phyloP scores from a whole-genome alignment of 441 rosid genomes.

The Aquilaria agallochum region DNA sequence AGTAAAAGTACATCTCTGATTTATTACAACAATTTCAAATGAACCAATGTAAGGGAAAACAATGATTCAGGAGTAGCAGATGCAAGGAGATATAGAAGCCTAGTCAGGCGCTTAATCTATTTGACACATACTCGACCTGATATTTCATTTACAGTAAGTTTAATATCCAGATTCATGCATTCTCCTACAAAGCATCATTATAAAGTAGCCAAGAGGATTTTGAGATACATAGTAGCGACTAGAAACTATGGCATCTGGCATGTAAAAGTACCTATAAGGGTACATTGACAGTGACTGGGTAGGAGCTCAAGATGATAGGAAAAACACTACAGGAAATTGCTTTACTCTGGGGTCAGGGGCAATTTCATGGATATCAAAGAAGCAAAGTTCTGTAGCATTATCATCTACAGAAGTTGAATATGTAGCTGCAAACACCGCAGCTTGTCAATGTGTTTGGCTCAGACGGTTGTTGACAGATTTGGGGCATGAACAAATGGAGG shows the following conservation, averaged over 20 bases:
- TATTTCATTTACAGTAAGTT: neutral
- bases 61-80: neutral
- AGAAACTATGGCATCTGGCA: neutral
- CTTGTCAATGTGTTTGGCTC: conserved; percentile 6
- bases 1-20: conserved; percentile 7
- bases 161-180: neutral
- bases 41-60: neutral
- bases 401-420: conserved; percentile 13
- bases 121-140: neutral
- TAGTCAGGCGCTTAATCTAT: neutral
- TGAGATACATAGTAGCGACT: neutral
- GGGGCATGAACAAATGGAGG: neutral
- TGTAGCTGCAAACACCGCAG: conserved; percentile 3
- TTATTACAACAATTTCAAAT: neutral
- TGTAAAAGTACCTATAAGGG: neutral
- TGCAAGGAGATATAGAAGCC: neutral
- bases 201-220: neutral
- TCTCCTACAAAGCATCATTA: neutral
- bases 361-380: conserved; percentile 11
- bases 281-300: conserved; percentile 11
- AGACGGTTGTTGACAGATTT: neutral
- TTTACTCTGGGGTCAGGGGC: neutral
- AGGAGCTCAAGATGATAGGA: conserved; percentile 3
- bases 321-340: conserved; percentile 1
- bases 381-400: conserved; percentile 8